A percentile compares a stretch with the other conserved stretches of the same genome.
Conservation (phyloP, 2,329 filamentous ascomycete species). For the Paraconiothyrium sp. region DNA sequence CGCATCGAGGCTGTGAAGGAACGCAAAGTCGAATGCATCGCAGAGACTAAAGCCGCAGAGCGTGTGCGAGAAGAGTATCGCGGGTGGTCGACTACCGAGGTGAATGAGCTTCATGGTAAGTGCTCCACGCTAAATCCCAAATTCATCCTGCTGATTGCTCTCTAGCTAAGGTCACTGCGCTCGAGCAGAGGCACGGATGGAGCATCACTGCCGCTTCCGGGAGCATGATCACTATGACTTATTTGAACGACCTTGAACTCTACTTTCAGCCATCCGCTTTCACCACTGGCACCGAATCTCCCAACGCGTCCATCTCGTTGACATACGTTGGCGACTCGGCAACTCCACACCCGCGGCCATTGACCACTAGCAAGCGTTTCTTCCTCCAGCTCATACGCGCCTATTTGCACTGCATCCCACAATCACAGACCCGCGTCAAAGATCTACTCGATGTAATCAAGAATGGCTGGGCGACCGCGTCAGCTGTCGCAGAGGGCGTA, state of each 20-base stretch:
- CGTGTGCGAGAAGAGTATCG: conserved; percentile 85
- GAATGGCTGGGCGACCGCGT: conserved; percentile 72
- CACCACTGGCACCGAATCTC: conserved; percentile 54
- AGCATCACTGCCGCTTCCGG: conserved; percentile 70
- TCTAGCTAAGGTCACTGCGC: conserved; percentile 69
- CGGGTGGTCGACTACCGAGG: conserved; percentile 86
- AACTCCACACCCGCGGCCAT: conserved; percentile 62
- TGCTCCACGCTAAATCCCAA: conserved; percentile 6
- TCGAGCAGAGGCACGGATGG: conserved; percentile 77
- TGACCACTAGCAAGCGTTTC: conserved; percentile 75
- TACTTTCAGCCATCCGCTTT: conserved; percentile 75
- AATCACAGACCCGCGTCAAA: conserved; percentile 65
- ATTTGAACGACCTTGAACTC: conserved; percentile 76
- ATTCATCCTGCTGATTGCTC: conserved; percentile 47
- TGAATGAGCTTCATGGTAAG: conserved; percentile 79
- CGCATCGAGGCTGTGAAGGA: conserved; percentile 70
- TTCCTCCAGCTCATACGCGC: conserved; percentile 78
- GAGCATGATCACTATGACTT: conserved; percentile 74
- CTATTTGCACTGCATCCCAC: conserved; percentile 69
- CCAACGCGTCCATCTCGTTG: conserved; percentile 67
- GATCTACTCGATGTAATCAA: conserved; percentile 69
- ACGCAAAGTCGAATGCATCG: conserved; percentile 73
- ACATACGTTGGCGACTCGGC: conserved; percentile 72
- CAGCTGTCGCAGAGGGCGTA: conserved; percentile 67
- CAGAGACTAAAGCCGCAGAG: conserved; percentile 84